Percentiles rank a stretch among this genome's conserved stretches.
phyloP scores from a whole-genome alignment of 73 alveolate genomes.

The Blepharisma stoltei region DNA sequence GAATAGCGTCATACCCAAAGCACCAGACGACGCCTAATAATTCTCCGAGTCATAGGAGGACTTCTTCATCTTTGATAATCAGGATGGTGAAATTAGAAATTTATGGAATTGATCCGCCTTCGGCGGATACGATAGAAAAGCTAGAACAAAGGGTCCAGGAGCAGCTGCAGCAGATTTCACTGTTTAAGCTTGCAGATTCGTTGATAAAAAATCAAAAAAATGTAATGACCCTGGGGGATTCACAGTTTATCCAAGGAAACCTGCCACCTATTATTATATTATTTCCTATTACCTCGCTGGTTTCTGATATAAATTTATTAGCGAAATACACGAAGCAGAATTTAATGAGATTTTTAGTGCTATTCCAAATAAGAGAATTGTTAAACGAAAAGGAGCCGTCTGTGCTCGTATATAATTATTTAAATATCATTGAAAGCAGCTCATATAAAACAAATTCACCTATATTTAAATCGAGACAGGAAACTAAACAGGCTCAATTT shows the following conservation, averaged over 20 bases:
- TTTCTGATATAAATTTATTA: background rate
- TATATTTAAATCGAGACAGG: background rate
- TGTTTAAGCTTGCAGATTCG: background rate
- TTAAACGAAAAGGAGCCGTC: background rate
- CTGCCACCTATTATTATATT: background rate
- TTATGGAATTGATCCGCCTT: slow-evolving; percentile 19
- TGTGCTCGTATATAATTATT: slow-evolving; percentile 13
- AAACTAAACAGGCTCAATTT: background rate
- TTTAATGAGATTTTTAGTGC: background rate
- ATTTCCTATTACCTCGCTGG: background rate
- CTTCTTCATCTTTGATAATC: no score
- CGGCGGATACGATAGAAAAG: background rate
- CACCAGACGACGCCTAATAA: background rate
- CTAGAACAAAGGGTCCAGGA: slow-evolving; percentile 7
- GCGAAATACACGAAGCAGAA: background rate
- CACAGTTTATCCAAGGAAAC: slow-evolving; percentile 4
- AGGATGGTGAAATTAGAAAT: no score
- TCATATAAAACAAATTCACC: background rate
- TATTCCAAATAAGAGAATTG: background rate
- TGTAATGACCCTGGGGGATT: background rate
- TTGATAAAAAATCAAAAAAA: background rate
- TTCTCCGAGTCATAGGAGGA: no score
- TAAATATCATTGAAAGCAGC: slow-evolving; percentile 6
- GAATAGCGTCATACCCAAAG: background rate
- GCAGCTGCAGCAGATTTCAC: slow-evolving; percentile 1